Evolutionary conservation across 139 green algal species (phyloP).

Genomic region (Zygnema circumcarinatum): DNA sequence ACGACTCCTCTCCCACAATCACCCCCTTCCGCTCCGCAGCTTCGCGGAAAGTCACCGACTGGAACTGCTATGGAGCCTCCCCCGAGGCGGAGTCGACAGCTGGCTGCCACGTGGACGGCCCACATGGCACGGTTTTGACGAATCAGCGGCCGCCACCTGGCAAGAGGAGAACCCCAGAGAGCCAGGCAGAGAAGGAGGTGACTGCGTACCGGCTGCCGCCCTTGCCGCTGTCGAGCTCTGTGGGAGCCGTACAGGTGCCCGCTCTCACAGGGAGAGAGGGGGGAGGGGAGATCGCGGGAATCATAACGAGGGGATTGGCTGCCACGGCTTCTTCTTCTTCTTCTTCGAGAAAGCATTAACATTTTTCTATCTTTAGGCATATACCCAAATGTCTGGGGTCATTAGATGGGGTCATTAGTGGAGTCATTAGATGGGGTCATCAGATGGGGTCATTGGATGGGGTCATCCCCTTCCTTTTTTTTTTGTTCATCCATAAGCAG

Average conservation of each 20-base stretch:
- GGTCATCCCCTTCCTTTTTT: too few relatives aligned
- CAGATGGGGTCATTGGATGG: too few relatives aligned
- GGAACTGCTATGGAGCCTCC: not conserved
- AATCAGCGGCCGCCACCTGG: not conserved
- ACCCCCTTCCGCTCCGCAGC: not conserved
- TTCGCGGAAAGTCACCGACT: not conserved
- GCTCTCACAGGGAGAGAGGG: not conserved
- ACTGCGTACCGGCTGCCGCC: not conserved
- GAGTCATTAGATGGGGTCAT: too few relatives aligned
- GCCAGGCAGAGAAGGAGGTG: not conserved
- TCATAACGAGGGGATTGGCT: not conserved
- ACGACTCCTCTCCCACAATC: not conserved
- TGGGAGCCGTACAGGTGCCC: not conserved
- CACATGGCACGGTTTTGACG: not conserved
- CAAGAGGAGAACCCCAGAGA: not conserved
- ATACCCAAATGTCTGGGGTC: too few relatives aligned
- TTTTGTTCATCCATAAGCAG: too few relatives aligned
- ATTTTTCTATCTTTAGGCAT: too few relatives aligned
- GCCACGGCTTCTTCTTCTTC: too few relatives aligned
- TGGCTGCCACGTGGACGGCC: not conserved
- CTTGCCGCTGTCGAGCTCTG: not conserved
- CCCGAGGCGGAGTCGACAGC: not conserved
- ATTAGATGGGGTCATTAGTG: too few relatives aligned
- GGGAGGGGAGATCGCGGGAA: not conserved
- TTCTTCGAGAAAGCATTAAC: too few relatives aligned